Conservation (phyloP, 208 protist species). For the Porcisia deanei region DNA sequence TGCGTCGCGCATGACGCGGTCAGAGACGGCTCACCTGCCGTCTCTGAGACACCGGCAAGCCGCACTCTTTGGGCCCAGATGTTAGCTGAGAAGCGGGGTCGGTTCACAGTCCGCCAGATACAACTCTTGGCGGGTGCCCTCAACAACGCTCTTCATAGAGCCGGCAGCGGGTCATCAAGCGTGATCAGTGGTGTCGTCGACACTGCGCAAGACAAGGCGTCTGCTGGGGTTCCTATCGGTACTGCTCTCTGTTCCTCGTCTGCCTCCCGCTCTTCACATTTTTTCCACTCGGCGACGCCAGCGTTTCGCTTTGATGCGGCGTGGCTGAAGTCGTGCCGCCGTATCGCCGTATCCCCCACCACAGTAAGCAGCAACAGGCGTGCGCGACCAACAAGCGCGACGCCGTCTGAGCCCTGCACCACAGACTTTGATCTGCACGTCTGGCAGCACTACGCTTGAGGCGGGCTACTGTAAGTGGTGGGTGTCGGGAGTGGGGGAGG, state of each 20-base stretch:
- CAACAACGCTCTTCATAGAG: background rate
- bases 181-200: background rate
- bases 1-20: conserved; percentile 29
- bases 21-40: background rate
- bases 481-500: background rate
- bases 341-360: background rate
- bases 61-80: background rate
- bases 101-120: conserved; percentile 25
- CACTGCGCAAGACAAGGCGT: background rate
- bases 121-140: conserved; percentile 13
- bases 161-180: background rate
- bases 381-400: background rate
- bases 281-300: background rate
- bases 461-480: no score
- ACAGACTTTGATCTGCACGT: conserved; percentile 17
- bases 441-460: conserved; percentile 27
- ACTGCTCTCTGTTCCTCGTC: background rate
- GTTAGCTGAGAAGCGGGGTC: conserved; percentile 17
- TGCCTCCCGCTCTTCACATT: background rate
- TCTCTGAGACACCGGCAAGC: background rate
- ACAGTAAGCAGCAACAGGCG: background rate
- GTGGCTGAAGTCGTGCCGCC: conserved; percentile 25
- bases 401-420: background rate
- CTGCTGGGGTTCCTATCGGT: background rate
- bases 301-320: conserved; percentile 18